phyloP scores from a whole-genome alignment of 148 eudicot species.

The Arbutus unedo region DNA sequence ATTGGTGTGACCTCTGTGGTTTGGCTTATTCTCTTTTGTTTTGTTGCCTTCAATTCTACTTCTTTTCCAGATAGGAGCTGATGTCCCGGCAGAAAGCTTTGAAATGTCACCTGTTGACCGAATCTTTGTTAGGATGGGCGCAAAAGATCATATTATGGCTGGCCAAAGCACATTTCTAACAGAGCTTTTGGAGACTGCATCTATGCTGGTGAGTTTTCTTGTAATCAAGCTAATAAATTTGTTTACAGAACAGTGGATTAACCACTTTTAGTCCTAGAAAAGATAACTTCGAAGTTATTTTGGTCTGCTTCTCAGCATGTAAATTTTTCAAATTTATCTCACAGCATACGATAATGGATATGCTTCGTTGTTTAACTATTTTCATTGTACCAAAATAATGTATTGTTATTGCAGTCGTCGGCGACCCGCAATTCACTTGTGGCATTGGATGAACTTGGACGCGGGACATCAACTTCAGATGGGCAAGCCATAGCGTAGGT shows the following conservation, averaged over 20 bases:
- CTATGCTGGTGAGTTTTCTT: constrained; percentile 76
- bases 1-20: not conserved
- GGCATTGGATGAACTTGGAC: constrained; percentile 98
- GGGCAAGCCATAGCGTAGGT: constrained; percentile 99
- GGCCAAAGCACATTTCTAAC: constrained; percentile 98
- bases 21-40: constrained; percentile 8
- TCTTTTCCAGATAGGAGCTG: constrained; percentile 73
- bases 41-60: constrained; percentile 21
- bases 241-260: not conserved
- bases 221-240: not conserved
- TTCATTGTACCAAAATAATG: constrained; percentile 5
- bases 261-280: not conserved
- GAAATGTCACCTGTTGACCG: constrained; percentile 80
- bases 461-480: constrained; percentile 99
- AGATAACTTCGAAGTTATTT: not conserved
- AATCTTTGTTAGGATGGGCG: constrained; percentile 97
- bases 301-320: not conserved
- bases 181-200: constrained; percentile 93
- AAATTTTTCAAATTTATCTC: not conserved
- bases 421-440: constrained; percentile 89
- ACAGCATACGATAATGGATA: not conserved
- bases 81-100: constrained; percentile 89
- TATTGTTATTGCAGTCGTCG: constrained; percentile 47
- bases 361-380: not conserved
- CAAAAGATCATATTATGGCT: constrained; percentile 97